These are phyloP conservation scores for Populus hybrid DNA, from an alignment of 441 rosid genomes.

Conservation along the genomic window DNA sequence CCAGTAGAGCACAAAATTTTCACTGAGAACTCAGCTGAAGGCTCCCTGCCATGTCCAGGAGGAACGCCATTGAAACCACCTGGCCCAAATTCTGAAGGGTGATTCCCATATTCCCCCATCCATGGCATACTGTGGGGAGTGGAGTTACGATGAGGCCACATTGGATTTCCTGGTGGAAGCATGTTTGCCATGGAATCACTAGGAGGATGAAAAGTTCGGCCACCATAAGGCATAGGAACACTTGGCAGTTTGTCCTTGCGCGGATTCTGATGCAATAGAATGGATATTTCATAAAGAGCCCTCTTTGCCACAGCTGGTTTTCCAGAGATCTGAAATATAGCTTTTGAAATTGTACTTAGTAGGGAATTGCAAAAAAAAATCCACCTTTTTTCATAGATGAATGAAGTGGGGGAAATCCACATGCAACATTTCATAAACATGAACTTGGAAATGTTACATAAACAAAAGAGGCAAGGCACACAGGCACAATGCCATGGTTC, in stretches of 20 bases:
- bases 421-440: constrained; percentile 2
- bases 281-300: constrained; percentile 55
- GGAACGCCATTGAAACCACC: constrained; percentile 38
- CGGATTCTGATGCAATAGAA: constrained; percentile 37
- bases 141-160: constrained; percentile 34
- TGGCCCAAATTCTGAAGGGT: constrained; percentile 28
- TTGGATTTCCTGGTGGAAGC: constrained; percentile 31
- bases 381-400: neutral
- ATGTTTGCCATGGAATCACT: constrained; percentile 29
- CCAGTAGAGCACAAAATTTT: constrained; percentile 47
- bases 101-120: constrained; percentile 35
- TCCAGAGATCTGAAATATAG: constrained; percentile 50
- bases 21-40: constrained; percentile 50
- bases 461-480: neutral
- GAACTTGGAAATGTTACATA: neutral
- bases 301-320: constrained; percentile 42
- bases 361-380: constrained; percentile 9
- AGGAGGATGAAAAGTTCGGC: constrained; percentile 33
- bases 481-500: neutral
- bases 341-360: constrained; percentile 23
- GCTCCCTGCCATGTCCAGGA: constrained; percentile 34
- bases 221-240: constrained; percentile 26
- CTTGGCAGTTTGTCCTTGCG: too few relatives aligned
- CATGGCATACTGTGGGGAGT: constrained; percentile 31
- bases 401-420: neutral